Evolutionary conservation across 305 asterid species (phyloP).

Genomic region (Solanum hybrid): DNA sequence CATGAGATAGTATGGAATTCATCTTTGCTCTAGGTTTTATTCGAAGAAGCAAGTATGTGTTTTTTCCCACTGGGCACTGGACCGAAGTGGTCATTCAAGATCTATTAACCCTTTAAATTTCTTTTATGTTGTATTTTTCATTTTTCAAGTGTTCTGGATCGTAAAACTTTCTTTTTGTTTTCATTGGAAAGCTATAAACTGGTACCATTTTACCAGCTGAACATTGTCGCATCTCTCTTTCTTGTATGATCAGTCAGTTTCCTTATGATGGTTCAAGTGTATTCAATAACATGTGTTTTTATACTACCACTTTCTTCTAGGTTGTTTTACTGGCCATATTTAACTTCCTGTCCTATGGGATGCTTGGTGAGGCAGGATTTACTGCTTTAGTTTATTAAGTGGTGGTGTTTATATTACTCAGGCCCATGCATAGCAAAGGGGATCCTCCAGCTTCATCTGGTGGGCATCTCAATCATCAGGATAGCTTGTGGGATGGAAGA

Average conservation of each 20-base stretch:
- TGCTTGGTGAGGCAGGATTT: constrained; percentile 18
- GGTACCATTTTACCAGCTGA: background rate
- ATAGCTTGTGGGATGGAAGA: constrained; percentile 30
- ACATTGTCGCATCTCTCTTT: background rate
- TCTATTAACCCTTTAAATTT: background rate
- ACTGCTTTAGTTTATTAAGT: constrained; percentile 17
- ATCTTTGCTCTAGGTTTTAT: background rate
- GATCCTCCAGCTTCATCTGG: constrained; percentile 41
- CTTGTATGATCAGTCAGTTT: background rate
- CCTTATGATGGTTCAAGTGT: background rate
- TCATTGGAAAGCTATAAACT: background rate
- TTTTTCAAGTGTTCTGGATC: background rate
- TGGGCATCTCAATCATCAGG: constrained; percentile 29
- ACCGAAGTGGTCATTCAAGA: background rate
- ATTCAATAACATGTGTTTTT: background rate
- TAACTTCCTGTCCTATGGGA: constrained; percentile 10
- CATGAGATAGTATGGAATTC: background rate
- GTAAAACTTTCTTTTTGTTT: background rate
- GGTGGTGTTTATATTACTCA: constrained; percentile 37
- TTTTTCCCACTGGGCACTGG: background rate
- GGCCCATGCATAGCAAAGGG: constrained; percentile 38
- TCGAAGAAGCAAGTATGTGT: background rate
- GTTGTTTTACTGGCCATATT: constrained; percentile 3
- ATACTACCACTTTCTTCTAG: background rate
- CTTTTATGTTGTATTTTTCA: background rate